phyloP scores from a whole-genome alignment of 2,329 filamentous ascomycete species.

The Fusarium sarcochroum region DNA sequence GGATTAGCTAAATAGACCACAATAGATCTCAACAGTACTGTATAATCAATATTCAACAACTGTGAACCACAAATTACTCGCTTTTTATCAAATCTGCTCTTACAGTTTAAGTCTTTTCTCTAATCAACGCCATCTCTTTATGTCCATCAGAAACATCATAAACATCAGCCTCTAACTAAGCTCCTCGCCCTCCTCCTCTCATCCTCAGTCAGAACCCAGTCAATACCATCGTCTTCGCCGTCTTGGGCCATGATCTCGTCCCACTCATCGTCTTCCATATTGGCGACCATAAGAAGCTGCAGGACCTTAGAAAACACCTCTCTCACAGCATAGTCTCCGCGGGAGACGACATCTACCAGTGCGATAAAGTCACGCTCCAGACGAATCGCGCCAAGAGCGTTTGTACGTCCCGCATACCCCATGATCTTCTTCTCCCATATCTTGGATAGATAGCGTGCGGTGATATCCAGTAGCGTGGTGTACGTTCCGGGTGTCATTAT shows the following conservation, averaged over 20 bases:
- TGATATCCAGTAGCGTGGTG: conserved; percentile 79
- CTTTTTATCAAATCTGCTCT: conserved; percentile 22
- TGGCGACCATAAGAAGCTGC: conserved; percentile 88
- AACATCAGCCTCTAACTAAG: conserved; percentile 65
- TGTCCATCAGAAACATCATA: conserved; percentile 20
- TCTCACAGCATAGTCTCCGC: conserved; percentile 81
- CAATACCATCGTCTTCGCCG: conserved; percentile 72
- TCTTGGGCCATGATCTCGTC: conserved; percentile 74
- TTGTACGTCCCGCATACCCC: conserved; percentile 83
- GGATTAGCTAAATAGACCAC: neutral
- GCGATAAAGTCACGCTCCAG: conserved; percentile 88
- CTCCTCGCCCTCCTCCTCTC: conserved; percentile 80
- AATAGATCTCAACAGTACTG: neutral
- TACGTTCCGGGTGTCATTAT: conserved; percentile 86
- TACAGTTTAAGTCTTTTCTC: conserved; percentile 32
- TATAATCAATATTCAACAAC: conserved; percentile 4
- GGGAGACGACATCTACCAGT: conserved; percentile 77
- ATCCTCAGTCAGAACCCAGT: conserved; percentile 79
- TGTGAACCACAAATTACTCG: conserved; percentile 11
- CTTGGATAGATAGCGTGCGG: conserved; percentile 80
- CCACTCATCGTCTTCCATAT: conserved; percentile 98
- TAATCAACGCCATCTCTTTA: conserved; percentile 23
- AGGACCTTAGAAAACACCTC: conserved; percentile 82
- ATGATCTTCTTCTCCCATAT: conserved; percentile 91
- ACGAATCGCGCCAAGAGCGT: conserved; percentile 83